Evolutionary conservation across 2,329 filamentous ascomycete species (phyloP).

Genomic region (Apiospora aurea): DNA sequence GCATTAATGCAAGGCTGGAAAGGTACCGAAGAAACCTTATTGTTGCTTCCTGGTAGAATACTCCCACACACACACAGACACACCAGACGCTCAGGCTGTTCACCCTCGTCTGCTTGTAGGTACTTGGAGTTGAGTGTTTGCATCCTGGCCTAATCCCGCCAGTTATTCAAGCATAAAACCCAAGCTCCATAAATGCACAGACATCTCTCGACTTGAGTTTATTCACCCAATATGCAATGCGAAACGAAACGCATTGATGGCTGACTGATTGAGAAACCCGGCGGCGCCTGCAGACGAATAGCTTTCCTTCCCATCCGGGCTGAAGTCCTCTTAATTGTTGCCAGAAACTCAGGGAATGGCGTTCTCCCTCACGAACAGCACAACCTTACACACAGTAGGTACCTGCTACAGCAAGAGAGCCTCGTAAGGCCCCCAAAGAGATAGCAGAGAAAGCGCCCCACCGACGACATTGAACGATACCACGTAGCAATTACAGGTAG

Average conservation of each 20-base stretch:
- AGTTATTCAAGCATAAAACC: constrained; percentile 14
- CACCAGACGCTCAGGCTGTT: background rate
- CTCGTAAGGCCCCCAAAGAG: constrained; percentile 9
- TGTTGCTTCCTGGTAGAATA: background rate
- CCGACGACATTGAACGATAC: constrained; percentile 4
- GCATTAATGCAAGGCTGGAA: constrained; percentile 10
- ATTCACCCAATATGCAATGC: background rate
- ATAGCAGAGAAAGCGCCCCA: background rate
- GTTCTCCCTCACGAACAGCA: background rate
- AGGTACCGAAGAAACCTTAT: constrained; percentile 8
- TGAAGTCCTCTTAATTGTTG: background rate
- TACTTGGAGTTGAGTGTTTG: background rate
- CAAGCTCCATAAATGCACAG: background rate
- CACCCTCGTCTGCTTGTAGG: background rate
- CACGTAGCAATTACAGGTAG: constrained; percentile 19
- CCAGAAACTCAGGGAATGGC: background rate
- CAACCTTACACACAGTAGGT: background rate
- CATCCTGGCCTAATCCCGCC: background rate
- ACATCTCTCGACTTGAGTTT: background rate
- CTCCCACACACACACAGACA: background rate
- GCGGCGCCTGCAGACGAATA: background rate
- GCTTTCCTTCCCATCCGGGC: background rate
- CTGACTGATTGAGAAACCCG: background rate
- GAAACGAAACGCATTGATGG: constrained; percentile 10
- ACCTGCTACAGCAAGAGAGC: background rate